Percentiles rank a stretch among this genome's conserved stretches.
phyloP scores from a whole-genome alignment of 2,329 filamentous ascomycete species.

The Diaporthe amygdali region DNA sequence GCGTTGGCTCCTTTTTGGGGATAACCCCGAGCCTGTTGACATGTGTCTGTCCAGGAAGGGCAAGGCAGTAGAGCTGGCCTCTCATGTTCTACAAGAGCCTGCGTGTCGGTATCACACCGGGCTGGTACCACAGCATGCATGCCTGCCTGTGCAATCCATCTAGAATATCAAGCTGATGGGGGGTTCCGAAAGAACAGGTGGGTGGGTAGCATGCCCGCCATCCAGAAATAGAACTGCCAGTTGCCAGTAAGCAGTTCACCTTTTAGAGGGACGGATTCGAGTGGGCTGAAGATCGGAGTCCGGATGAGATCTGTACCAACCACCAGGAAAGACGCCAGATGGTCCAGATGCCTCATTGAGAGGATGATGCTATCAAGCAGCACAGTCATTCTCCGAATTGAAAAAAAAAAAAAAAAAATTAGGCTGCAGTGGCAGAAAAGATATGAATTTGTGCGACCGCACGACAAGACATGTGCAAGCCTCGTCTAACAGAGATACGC shows the following conservation, averaged over 20 bases:
- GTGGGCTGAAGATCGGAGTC: not conserved
- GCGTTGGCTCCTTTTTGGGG: not conserved
- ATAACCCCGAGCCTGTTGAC: no score
- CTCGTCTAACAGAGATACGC: not conserved
- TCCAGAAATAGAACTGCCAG: not conserved
- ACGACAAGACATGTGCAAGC: not conserved
- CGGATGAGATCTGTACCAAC: not conserved
- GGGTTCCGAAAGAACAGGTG: not conserved
- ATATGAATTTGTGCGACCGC: not conserved
- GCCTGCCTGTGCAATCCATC: not conserved
- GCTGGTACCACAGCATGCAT: not conserved
- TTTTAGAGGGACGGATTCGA: not conserved
- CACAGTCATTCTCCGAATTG: no score
- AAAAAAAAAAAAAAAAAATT: no score
- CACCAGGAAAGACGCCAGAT: no score
- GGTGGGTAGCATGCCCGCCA: not conserved
- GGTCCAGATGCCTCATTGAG: no score
- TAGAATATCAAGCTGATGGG: not conserved
- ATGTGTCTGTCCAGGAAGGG: not conserved
- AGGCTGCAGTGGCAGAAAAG: not conserved
- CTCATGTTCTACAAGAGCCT: not conserved
- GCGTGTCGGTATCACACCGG: not conserved
- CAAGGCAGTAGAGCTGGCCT: not conserved
- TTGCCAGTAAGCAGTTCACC: not conserved
- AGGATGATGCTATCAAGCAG: not conserved